A percentile compares a stretch with the other conserved stretches of the same genome.
Conservation (phyloP, 2,329 filamentous ascomycete species). For the Beauveria sp. region DNA sequence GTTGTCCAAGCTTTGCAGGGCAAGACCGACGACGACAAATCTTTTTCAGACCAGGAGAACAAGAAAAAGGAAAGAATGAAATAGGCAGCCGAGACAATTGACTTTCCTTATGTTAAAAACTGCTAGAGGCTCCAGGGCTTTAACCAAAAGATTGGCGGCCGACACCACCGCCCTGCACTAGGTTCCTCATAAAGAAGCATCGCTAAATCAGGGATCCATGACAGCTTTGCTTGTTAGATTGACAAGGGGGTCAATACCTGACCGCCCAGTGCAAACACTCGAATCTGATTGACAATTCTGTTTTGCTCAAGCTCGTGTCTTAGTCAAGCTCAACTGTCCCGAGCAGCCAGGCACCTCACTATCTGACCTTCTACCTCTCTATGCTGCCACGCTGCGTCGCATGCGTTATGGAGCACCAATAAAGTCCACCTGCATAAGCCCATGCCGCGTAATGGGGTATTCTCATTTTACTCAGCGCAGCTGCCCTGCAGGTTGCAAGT, state of each 20-base stretch:
- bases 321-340: neutral
- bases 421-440: conserved; percentile 1
- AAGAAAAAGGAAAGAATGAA: no score
- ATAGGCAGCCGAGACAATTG: neutral
- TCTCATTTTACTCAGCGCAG: conserved; percentile 2
- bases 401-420: conserved; percentile 2
- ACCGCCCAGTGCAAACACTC: no score
- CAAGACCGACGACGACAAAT: neutral
- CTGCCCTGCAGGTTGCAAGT: neutral
- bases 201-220: neutral
- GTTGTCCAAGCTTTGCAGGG: neutral
- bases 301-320: neutral
- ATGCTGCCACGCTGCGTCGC: neutral
- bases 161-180: no score
- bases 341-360: neutral
- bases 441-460: neutral
- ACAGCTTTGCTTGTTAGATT: neutral
- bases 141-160: no score
- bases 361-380: neutral
- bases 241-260: neutral
- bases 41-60: neutral
- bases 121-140: neutral
- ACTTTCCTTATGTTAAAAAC: neutral
- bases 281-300: neutral
- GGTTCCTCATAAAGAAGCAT: neutral